Base-by-base conservation (phyloP, 441 rosid species). In the Rhodomyrtus psidioides region DNA sequence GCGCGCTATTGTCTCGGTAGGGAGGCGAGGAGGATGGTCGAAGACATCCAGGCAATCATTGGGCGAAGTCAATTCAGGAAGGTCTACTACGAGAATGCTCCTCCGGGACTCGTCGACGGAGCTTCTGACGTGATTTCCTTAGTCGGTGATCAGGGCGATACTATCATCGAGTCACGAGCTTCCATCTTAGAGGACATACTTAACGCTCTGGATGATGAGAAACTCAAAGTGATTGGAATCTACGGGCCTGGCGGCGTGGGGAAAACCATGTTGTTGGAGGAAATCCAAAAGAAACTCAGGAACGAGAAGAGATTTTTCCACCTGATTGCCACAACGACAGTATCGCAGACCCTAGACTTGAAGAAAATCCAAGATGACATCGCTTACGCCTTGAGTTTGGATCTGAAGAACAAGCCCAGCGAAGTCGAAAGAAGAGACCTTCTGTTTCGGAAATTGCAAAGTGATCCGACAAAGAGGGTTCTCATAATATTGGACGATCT, bases 21-120 rank as follows among this genome's bases (percentile, higher is more conserved):
- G 0, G 0, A 7, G 2, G 6, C 6, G 3, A 60, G 39, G 0
- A 28, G 0, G 39, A 60, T 12, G 0, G 12, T 4, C 42, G 0
- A 28, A 23, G 42, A 0, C 1, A 28, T 14, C 42, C 12, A 15
- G 9, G 6, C 0, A 59, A 4, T 15, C 21, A 3, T 59, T 14
- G 0, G 0, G 5, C 10, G 34, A 2, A 1, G 5, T 51, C 16
- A 1, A 59, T 59, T 27, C 1, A 2, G 6, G 70, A 14, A 0
- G 34, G 70, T 59, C 1, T 3, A 4, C 34, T 6, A 2, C 2
- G 34, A 59, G 19, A n/a, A 0, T 59, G 1, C 4, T 59, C 70
- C 39, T 0, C 70, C 2, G 0, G 70, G 0, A 2, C 70, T 0
- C 14, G 39, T 58, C 0, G 6, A 0, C 0, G 39, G 5, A 0